phyloP scores from a whole-genome alignment of 1,284 basidiomycete species.

The Ustilago cynodontis region DNA sequence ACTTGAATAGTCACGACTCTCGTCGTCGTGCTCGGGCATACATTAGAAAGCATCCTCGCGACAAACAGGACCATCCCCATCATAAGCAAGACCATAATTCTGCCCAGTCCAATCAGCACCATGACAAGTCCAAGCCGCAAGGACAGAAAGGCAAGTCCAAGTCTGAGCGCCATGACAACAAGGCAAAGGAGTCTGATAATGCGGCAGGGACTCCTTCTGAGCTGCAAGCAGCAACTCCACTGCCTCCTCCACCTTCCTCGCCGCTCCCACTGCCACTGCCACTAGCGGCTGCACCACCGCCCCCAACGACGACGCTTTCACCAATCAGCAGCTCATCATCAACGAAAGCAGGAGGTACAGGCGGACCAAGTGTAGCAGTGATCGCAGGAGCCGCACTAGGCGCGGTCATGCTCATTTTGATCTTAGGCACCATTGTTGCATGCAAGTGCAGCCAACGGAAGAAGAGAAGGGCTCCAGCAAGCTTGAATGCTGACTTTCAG shows the following conservation, averaged over 20 bases:
- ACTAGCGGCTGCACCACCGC: background rate
- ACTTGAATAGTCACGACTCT: background rate
- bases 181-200: background rate
- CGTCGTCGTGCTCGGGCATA: background rate
- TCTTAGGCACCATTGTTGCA: background rate
- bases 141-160: background rate
- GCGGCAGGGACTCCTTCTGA: background rate
- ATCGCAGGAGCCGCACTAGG: constrained; percentile 13
- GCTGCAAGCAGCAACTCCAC: background rate
- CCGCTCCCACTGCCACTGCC: background rate
- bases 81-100: constrained; percentile 5
- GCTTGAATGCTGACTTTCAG: background rate
- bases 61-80: background rate
- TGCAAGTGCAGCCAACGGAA: constrained; percentile 12
- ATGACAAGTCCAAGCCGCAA: background rate
- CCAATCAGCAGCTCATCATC: background rate
- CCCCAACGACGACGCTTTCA: background rate
- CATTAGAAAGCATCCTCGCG: constrained; percentile 5
- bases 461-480: background rate
- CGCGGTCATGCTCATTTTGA: constrained; percentile 12
- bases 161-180: background rate
- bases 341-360: background rate
- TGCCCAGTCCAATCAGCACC: background rate
- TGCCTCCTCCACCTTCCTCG: background rate
- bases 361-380: constrained; percentile 1